A percentile compares a stretch with the other conserved stretches of the same genome.
phyloP scores from a whole-genome alignment of 2,329 filamentous ascomycete species.

The Sporothrix globosa region DNA sequence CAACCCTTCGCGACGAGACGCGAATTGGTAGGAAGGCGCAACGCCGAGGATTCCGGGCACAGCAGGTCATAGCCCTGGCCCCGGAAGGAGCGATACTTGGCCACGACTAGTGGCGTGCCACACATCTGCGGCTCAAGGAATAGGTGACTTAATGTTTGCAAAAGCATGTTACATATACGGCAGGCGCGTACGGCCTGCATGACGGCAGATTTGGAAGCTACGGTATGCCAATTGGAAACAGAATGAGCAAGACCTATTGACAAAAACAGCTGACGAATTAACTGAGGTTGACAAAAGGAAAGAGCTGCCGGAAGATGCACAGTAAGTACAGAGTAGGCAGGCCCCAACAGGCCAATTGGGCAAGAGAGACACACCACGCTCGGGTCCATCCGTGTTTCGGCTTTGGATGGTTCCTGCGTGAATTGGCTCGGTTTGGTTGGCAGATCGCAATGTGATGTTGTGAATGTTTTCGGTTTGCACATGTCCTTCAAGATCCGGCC shows the following conservation, averaged over 20 bases:
- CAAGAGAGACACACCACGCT: background rate
- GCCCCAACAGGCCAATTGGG: background rate
- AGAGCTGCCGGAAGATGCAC: background rate
- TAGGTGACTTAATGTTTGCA: background rate
- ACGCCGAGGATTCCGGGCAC: conserved; percentile 25
- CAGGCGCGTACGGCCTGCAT: background rate
- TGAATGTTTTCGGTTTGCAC: background rate
- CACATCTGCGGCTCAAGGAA: background rate
- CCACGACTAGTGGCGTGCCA: background rate
- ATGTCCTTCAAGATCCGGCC: too few relatives aligned
- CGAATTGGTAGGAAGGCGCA: conserved; percentile 3
- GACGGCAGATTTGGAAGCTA: background rate
- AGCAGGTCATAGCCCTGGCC: background rate
- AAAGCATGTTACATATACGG: background rate
- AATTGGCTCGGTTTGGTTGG: background rate
- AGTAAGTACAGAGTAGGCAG: background rate
- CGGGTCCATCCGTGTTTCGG: conserved; percentile 5
- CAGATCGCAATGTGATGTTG: conserved; percentile 18
- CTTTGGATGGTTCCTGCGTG: background rate
- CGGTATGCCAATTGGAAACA: background rate
- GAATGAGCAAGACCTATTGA: background rate
- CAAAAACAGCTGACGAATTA: background rate
- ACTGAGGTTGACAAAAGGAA: background rate
- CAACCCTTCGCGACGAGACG: background rate
- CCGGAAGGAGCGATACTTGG: background rate